A percentile compares a stretch with the other conserved stretches of the same genome.
Evolutionary conservation across 2,329 filamentous ascomycete genomes (phyloP).

Genomic region (Verticillium nubilum): DNA sequence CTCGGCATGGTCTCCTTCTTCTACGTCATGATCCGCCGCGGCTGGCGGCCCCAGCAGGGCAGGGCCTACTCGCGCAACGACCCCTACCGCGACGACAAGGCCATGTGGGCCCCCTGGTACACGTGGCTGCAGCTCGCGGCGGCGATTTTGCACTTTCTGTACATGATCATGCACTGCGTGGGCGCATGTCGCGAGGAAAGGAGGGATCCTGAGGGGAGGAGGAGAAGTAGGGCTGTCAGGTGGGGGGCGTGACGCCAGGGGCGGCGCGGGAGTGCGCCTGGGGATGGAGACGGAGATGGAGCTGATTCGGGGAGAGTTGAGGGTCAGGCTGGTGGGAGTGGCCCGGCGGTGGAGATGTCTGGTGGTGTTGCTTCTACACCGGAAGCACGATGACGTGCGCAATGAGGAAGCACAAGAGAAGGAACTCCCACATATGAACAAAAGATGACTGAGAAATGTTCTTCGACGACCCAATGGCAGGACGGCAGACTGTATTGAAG

Average conservation of each 20-base stretch:
- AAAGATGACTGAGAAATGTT: too few species aligned
- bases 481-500: too few species aligned
- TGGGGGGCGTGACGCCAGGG: neutral
- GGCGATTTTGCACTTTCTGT: constrained; percentile 12
- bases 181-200: constrained; percentile 7
- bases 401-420: neutral
- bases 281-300: neutral
- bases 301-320: neutral
- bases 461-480: too few species aligned
- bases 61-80: constrained; percentile 7
- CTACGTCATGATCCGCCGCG: constrained; percentile 13
- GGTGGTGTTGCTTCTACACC: neutral
- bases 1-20: constrained; percentile 15
- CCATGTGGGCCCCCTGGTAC: constrained; percentile 14
- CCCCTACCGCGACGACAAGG: constrained; percentile 11
- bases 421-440: too few species aligned
- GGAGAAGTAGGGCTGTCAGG: neutral
- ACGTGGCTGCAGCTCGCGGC: constrained; percentile 15
- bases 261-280: neutral
- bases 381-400: neutral
- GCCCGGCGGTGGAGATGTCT: neutral
- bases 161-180: constrained; percentile 15
- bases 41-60: constrained; percentile 7
- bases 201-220: neutral
- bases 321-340: neutral